These are phyloP conservation scores for Macrolepiota dolichaula DNA, from an alignment of 768 basidiomycete species.

Conservation along the genomic window DNA sequence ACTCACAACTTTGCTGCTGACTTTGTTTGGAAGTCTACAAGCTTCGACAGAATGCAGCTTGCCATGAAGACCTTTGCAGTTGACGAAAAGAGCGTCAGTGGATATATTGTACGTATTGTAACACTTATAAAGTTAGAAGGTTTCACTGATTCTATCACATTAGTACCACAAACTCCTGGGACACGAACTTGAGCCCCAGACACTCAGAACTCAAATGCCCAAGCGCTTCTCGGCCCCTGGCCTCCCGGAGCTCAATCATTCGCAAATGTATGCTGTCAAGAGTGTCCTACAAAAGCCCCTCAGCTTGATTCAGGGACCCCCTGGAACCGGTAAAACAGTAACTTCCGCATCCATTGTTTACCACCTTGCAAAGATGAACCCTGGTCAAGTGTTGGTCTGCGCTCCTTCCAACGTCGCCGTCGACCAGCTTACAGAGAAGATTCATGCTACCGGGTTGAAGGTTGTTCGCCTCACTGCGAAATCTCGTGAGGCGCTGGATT, in stretches of 20 bases:
- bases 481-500: conserved; percentile 96
- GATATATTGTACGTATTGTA: conserved; percentile 78
- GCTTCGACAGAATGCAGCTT: conserved; percentile 98
- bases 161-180: conserved; percentile 98
- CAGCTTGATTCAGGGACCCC: conserved; percentile 96
- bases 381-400: conserved; percentile 97
- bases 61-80: conserved; percentile 99
- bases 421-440: conserved; percentile 98
- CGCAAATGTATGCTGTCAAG: conserved; percentile 99
- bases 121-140: not conserved
- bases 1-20: conserved; percentile 97
- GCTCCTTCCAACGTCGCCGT: conserved; percentile 99
- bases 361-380: conserved; percentile 99
- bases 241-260: conserved; percentile 97
- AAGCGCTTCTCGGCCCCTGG: conserved; percentile 97
- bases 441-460: conserved; percentile 97
- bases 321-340: conserved; percentile 98
- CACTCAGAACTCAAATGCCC: conserved; percentile 88
- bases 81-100: conserved; percentile 98
- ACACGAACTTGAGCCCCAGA: conserved; percentile 95
- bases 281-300: conserved; percentile 97
- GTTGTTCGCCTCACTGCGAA: conserved; percentile 98
- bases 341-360: conserved; percentile 99
- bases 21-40: conserved; percentile 99
- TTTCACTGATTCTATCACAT: conserved; percentile 9